A percentile compares a stretch with the other conserved stretches of the same genome.
Conservation (phyloP, 495 filamentous ascomycete genomes). For the Xylaria palmicola region DNA sequence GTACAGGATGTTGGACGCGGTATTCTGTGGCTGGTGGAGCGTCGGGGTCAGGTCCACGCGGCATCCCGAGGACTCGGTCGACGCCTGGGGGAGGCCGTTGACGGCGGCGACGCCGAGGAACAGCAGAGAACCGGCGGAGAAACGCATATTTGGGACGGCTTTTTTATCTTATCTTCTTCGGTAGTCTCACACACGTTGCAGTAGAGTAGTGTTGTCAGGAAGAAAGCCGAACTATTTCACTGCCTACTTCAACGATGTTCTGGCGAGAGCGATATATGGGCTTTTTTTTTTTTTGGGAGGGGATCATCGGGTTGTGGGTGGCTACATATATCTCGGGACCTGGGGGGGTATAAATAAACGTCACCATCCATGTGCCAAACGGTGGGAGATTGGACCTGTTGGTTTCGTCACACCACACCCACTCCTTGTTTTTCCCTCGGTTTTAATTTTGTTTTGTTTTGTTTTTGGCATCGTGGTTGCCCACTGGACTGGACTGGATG, state of each 20-base stretch:
- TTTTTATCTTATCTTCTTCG: background rate
- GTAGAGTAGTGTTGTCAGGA: no score
- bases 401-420: conserved; percentile 1
- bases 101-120: conserved; percentile 6
- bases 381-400: background rate
- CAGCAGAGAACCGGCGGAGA: background rate
- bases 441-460: no score
- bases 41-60: conserved; percentile 7
- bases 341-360: background rate
- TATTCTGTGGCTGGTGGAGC: background rate
- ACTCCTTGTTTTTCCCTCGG: no score
- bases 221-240: no score
- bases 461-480: no score
- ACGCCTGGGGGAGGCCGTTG: background rate
- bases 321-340: background rate
- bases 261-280: no score
- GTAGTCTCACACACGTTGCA: no score
- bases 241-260: no score
- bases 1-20: background rate
- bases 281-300: background rate
- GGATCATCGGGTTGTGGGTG: background rate
- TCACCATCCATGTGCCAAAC: background rate
- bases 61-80: background rate
- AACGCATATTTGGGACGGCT: background rate
- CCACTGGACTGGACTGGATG: no score